phyloP scores from a whole-genome alignment of 805 yeast species.

The Saturnispora galanensis region DNA sequence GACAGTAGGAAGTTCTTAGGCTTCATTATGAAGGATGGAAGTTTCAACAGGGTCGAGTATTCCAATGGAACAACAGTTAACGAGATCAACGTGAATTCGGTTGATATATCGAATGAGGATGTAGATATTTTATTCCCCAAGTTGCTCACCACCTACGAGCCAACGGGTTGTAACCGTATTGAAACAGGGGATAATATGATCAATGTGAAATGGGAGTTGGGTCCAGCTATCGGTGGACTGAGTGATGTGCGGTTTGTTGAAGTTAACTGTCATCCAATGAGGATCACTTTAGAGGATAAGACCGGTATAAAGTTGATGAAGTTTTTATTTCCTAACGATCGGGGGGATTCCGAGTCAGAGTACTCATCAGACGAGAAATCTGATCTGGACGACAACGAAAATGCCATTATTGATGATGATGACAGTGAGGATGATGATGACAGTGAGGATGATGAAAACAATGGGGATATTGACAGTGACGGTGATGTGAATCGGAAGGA shows the following conservation, averaged over 20 bases:
- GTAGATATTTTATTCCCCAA: constrained; percentile 56
- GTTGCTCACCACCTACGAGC: constrained; percentile 44
- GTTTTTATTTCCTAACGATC: constrained; percentile 48
- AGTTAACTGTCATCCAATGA: constrained; percentile 54
- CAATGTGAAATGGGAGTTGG: constrained; percentile 62
- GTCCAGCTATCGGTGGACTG: constrained; percentile 84
- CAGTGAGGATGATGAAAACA: not conserved
- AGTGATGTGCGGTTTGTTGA: constrained; percentile 62
- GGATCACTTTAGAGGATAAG: constrained; percentile 60
- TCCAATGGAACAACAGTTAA: constrained; percentile 62
- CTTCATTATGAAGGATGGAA: constrained; percentile 52
- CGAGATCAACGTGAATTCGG: constrained; percentile 43
- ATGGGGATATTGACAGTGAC: not conserved
- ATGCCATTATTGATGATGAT: not conserved
- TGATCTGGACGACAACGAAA: not conserved
- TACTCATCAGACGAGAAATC: not conserved
- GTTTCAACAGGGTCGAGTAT: constrained; percentile 51
- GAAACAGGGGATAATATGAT: constrained; percentile 27
- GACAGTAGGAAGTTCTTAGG: constrained; percentile 48
- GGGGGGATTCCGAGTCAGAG: not conserved
- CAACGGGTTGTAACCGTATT: constrained; percentile 12
- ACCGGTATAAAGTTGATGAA: constrained; percentile 53
- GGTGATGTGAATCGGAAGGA: not conserved
- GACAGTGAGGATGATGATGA: not conserved
- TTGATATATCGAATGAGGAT: constrained; percentile 63